Conservation (phyloP, 805 yeast species). For the Candida boidinii region DNA sequence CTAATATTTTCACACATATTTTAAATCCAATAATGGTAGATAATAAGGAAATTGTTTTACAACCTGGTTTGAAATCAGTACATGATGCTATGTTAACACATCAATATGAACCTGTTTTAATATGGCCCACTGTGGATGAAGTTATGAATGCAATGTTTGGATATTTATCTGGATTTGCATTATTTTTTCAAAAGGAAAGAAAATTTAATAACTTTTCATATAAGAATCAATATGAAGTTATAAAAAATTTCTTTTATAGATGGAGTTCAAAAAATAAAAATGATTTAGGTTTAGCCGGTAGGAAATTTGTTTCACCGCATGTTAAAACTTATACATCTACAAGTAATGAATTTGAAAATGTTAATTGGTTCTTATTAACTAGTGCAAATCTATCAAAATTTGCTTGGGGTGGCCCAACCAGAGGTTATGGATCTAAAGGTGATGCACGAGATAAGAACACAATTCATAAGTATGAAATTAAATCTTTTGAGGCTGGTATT, state of each 20-base stretch:
- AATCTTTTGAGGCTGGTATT: slow-evolving; percentile 50
- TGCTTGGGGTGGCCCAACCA: slow-evolving; percentile 64
- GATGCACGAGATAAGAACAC: slow-evolving; percentile 5
- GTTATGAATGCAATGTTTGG: slow-evolving; percentile 13
- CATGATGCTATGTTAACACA: slow-evolving; percentile 11
- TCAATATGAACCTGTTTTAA: slow-evolving; percentile 17
- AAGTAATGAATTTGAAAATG: slow-evolving; percentile 36
- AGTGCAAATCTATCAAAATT: slow-evolving; percentile 68
- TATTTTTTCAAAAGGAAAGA: slow-evolving; percentile 11
- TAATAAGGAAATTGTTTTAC: slow-evolving; percentile 8
- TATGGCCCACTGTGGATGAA: slow-evolving; percentile 25
- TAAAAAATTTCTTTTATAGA: slow-evolving; percentile 33
- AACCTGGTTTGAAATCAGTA: slow-evolving; percentile 8
- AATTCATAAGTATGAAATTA: slow-evolving; percentile 1
- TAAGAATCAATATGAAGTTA: slow-evolving; percentile 29
- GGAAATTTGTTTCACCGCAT: slow-evolving; percentile 34
- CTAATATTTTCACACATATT: slow-evolving; percentile 39
- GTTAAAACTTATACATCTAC: slow-evolving; percentile 59
- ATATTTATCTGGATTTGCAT: slow-evolving; percentile 21
- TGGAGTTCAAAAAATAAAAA: slow-evolving; percentile 30
- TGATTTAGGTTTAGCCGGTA: slow-evolving; percentile 20
- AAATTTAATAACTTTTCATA: slow-evolving; percentile 13
- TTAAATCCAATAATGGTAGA: slow-evolving; percentile 36
- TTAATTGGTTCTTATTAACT: slow-evolving; percentile 66
- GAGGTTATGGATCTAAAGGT: slow-evolving; percentile 10